A percentile compares a stretch with the other conserved stretches of the same genome.
phyloP scores from a whole-genome alignment of 192 early-diverging fungal genomes.

The Kickxella alabastrina region DNA sequence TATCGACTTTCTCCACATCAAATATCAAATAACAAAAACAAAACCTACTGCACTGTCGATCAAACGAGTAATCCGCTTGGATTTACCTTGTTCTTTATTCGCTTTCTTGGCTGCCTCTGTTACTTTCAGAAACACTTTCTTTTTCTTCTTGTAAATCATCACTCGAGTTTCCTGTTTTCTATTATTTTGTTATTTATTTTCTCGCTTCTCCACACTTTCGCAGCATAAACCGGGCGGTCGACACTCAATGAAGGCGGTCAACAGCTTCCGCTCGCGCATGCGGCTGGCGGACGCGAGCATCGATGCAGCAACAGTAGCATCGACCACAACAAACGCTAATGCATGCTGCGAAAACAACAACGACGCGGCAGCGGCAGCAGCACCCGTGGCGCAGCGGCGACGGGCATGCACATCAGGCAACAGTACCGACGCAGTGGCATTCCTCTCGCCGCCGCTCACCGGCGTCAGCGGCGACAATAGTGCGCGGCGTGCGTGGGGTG shows the following conservation, averaged over 20 bases:
- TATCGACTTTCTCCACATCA: too few species aligned
- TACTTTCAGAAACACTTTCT: too few species aligned
- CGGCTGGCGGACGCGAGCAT: conserved; percentile 11
- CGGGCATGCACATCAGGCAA: conserved; percentile 27
- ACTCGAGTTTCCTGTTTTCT: too few species aligned
- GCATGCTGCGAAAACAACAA: background rate
- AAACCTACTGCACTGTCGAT: too few species aligned
- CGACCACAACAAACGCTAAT: background rate
- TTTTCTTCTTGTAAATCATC: too few species aligned
- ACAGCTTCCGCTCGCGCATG: conserved; percentile 38
- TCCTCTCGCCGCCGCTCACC: conserved; percentile 27
- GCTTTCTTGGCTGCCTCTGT: too few species aligned
- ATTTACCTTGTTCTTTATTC: too few species aligned
- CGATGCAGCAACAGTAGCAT: background rate
- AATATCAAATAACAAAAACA: too few species aligned
- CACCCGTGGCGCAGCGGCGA: conserved; percentile 12
- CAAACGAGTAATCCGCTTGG: too few species aligned
- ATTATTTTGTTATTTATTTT: too few species aligned
- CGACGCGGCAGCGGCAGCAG: background rate
- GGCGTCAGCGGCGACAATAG: background rate
- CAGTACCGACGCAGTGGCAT: conserved; percentile 7
- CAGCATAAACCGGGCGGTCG: too few species aligned
- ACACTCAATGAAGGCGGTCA: conserved; percentile 37
- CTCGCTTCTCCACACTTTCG: too few species aligned
- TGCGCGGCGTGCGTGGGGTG: conserved; percentile 27